phyloP scores from a whole-genome alignment of 768 basidiomycete species.

The Tephrocybe sp. region DNA sequence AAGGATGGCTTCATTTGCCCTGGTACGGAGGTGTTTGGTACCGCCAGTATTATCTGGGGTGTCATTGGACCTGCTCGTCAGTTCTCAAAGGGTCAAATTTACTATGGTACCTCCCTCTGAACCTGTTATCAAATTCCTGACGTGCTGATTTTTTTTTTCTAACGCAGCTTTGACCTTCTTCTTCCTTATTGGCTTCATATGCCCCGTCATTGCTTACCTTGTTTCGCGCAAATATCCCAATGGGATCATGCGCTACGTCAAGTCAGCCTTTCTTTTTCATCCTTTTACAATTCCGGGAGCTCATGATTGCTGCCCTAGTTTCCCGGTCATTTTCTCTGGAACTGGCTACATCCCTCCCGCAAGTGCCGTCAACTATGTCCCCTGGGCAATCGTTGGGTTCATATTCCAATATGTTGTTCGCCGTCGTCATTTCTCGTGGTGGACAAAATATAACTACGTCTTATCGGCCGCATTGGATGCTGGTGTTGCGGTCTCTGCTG shows the following conservation, averaged over 20 bases:
- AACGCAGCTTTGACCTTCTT: constrained; percentile 55
- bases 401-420: constrained; percentile 64
- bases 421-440: constrained; percentile 62
- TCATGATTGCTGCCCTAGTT: constrained; percentile 22
- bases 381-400: constrained; percentile 65
- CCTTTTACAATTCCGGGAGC: background rate
- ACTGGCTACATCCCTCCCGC: constrained; percentile 64
- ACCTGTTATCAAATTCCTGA: background rate
- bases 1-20: constrained; percentile 71
- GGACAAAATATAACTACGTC: constrained; percentile 69
- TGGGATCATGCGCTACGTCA: constrained; percentile 57
- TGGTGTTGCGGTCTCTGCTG: constrained; percentile 56
- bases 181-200: constrained; percentile 73
- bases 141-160: constrained; percentile 13
- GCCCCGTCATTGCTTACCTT: constrained; percentile 55
- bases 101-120: constrained; percentile 37
- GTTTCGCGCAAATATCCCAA: constrained; percentile 61
- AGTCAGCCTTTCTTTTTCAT: constrained; percentile 39
- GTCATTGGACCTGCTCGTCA: constrained; percentile 75
- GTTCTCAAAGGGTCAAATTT: constrained; percentile 65
- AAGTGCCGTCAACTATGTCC: constrained; percentile 63
- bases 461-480: constrained; percentile 73
- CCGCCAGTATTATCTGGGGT: constrained; percentile 79
- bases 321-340: constrained; percentile 61
- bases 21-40: constrained; percentile 68